Base-by-base conservation (phyloP, 106 monocot genomes). In the Acorus calamus region DNA sequence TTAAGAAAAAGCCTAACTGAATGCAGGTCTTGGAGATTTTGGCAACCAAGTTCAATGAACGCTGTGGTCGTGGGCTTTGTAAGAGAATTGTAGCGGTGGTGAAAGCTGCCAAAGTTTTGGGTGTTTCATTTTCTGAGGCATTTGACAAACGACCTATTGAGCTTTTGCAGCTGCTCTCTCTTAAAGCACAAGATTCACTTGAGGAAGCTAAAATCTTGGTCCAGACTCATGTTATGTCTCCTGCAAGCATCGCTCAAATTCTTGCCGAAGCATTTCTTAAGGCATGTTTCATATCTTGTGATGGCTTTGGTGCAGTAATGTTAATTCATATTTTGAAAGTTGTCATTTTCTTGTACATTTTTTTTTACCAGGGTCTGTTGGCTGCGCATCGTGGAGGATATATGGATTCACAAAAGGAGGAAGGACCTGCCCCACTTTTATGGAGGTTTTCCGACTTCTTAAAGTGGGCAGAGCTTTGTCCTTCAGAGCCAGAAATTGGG, bases 381-480 rank as follows among this genome's bases (percentile, higher is more conserved):
- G 96, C 96, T 65, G 96, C 96, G 43, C 91, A 98, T 78, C 91
- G 91, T 74, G 96, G 96, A 60, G 96, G 91, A 10, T 98, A 85
- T 66, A 84, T 98, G 56, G 91, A 98, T 75, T 91, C 82, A 52
- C 87, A 91, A 57, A 87, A 72, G 55, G 96, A 98, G 43, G 96
- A 98, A 79, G 96, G 96, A 0, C 96, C 91, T 56, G 83, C 91
- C 10, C 96, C 96, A 66, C 85, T 98, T 60, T 81, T 98, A 52
- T 98, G 96, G 96, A 91, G 91, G 56, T 82, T 89, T 57, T 75
- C 84, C 47, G 96, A 98, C 67, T 98, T 98, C 59, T 69, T 98
- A 57, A 98, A 98, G 66, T 98, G 96, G 96, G 87, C 96, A 51
- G 79, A 92, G 74, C 83, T 98, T 65, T 98, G 96, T 69, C 85